Evolutionary conservation across 2,329 filamentous ascomycete genomes (phyloP).

Genomic region (Stromatinia cepivora): DNA sequence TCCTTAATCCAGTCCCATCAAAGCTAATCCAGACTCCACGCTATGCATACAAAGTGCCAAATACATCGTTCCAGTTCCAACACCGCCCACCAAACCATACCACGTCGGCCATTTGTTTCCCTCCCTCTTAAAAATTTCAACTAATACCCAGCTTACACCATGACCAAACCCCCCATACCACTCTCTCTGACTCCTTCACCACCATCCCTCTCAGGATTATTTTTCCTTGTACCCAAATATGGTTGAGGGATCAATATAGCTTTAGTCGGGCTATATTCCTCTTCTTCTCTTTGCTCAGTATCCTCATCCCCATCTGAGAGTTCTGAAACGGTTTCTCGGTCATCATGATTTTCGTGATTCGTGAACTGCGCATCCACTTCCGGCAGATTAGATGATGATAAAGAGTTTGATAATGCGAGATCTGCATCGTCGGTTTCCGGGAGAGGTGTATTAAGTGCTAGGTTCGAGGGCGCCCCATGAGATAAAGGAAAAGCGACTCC

Average conservation of each 20-base stretch:
- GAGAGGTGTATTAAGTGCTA: background rate
- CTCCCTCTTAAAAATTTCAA: background rate
- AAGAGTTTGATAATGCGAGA: background rate
- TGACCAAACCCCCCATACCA: conserved; percentile 4
- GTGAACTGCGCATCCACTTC: background rate
- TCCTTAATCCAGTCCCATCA: background rate
- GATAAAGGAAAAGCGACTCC: background rate
- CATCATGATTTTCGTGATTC: background rate
- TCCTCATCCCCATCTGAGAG: conserved; percentile 7
- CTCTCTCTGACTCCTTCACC: conserved; percentile 4
- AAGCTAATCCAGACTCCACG: conserved; percentile 15
- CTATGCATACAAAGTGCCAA: conserved; percentile 14
- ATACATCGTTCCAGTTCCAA: background rate
- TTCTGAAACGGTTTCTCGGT: conserved; percentile 1
- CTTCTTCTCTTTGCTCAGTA: background rate
- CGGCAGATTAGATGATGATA: background rate
- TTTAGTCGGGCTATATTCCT: conserved; percentile 7
- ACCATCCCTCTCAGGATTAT: conserved; percentile 2
- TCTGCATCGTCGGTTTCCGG: background rate
- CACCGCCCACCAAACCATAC: background rate
- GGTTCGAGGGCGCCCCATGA: background rate
- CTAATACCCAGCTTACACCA: background rate
- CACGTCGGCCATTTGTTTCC: background rate
- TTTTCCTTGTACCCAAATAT: conserved; percentile 1
- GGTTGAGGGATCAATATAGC: conserved; percentile 1